phyloP scores from a whole-genome alignment of 805 yeast genomes.

The Ogataea allantospora region DNA sequence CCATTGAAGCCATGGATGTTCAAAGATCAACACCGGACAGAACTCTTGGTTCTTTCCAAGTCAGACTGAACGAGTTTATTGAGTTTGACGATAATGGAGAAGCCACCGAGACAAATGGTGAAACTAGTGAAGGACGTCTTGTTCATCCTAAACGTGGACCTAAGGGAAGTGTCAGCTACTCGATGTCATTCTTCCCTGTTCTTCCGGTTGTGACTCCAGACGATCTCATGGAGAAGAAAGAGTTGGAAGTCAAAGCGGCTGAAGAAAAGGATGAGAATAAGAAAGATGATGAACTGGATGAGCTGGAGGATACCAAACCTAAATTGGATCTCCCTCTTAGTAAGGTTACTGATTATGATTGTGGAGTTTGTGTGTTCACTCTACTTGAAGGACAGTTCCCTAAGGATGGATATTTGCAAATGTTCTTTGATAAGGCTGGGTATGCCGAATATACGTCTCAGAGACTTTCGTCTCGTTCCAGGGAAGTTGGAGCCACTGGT shows the following conservation, averaged over 20 bases:
- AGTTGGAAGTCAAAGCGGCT: conserved; percentile 34
- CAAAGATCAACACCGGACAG: conserved; percentile 79
- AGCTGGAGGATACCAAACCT: conserved; percentile 35
- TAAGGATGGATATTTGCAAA: conserved; percentile 65
- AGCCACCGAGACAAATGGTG: conserved; percentile 57
- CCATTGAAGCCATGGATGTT: conserved; percentile 90
- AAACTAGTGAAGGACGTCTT: conserved; percentile 58
- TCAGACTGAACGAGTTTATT: conserved; percentile 66
- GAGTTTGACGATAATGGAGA: conserved; percentile 63
- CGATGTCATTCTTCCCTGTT: conserved; percentile 79
- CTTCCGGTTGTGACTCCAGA: conserved; percentile 75
- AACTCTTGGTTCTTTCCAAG: conserved; percentile 77
- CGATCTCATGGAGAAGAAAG: conserved; percentile 49
- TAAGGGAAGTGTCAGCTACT: conserved; percentile 74
- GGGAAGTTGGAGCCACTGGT: conserved; percentile 47
- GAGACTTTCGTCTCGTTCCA: conserved; percentile 43
- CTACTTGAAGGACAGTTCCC: conserved; percentile 58
- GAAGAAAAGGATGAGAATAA: conserved; percentile 21
- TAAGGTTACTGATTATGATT: conserved; percentile 54
- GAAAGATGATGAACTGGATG: conserved; percentile 32
- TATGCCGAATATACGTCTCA: conserved; percentile 61
- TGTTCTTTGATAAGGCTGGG: conserved; percentile 73
- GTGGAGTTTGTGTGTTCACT: conserved; percentile 77
- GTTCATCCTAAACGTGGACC: conserved; percentile 72
- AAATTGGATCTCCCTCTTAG: conserved; percentile 55